Evolutionary conservation across 805 yeast species (phyloP), one percentile per base, ranked within the genome.

Genomic region (Pichia occidentalis): DNA sequence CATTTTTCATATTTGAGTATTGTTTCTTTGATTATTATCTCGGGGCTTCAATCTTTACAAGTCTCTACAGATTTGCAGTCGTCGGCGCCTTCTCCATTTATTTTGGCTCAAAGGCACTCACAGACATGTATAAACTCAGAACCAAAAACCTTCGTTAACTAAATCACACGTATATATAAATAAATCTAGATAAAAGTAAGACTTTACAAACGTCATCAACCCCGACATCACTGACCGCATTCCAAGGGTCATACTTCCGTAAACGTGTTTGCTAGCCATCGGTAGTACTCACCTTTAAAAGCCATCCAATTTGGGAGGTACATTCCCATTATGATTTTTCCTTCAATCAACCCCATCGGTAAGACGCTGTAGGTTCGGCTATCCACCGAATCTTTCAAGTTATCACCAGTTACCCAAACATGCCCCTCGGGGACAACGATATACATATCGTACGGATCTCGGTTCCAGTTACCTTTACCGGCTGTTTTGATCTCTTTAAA

Each of bases 331-430:
- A 81, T 70, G 11, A 92, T 78, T 53, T 85, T 88, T 1, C 97
- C 99, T 49, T 79, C 78, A 3, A 92, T 78, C 27, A 92, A 63
- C 0, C 80, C 97, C 77, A 86, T 67, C 2, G 98, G 97, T 24
- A 92, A 63, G n/a, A 80, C 85, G 26, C 88, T 84, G 55, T 92
- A 92, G 0, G 85, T 75, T 48, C 98, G 67, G 4, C 96, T 85
- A 52, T 92, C 99, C 33, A 88, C 64, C 16, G 95, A 85, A 48
- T 80, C 86, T 20, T 85, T 72, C 40, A 90, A 60, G 54, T 92
- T 92, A 54, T 92, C 99, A 2, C 99, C 99, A 0, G 97, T 86
- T 3, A 88, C 80, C 97, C 97, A 92, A 33, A 85, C 84, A 60
- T 92, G 98, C 3, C 98, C 98, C 48, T 79, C 75, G 1, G 98